These are phyloP conservation scores for Sequoiadendron giganteum DNA, from an alignment of 75 land plant genomes.

Conservation along the genomic window DNA sequence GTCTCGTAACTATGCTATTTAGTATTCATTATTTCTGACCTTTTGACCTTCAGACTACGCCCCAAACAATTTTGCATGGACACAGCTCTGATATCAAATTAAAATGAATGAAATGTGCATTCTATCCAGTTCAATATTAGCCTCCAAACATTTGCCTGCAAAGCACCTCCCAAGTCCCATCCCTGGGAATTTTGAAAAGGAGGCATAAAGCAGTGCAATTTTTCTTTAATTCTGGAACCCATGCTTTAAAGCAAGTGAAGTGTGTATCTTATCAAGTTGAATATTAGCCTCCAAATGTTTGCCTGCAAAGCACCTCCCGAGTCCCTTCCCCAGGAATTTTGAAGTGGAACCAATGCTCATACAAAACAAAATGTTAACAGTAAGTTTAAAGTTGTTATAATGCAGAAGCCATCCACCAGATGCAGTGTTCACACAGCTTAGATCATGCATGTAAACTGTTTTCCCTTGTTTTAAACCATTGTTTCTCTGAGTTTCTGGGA, in stretches of 20 bases:
- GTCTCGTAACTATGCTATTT: not conserved
- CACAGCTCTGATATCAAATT: not conserved
- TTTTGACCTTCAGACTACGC: not conserved
- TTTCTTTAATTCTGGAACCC: not conserved
- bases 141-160: not conserved
- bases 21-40: not conserved
- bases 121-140: not conserved
- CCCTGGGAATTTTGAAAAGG: not conserved
- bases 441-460: not conserved
- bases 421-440: not conserved
- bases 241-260: not conserved
- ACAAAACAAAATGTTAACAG: not conserved
- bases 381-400: not conserved
- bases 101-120: not conserved
- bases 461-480: not conserved
- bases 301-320: not conserved
- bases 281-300: not conserved
- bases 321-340: not conserved
- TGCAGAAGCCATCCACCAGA: not conserved
- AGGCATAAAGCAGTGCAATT: not conserved
- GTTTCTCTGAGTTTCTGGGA: no score
- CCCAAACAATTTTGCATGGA: not conserved
- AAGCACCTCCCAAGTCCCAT: not conserved
- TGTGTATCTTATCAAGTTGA: not conserved
- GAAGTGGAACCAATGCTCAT: not conserved